These are phyloP conservation scores for Pichia pseudocactophila DNA, from an alignment of 805 yeast species.

Conservation along the genomic window DNA sequence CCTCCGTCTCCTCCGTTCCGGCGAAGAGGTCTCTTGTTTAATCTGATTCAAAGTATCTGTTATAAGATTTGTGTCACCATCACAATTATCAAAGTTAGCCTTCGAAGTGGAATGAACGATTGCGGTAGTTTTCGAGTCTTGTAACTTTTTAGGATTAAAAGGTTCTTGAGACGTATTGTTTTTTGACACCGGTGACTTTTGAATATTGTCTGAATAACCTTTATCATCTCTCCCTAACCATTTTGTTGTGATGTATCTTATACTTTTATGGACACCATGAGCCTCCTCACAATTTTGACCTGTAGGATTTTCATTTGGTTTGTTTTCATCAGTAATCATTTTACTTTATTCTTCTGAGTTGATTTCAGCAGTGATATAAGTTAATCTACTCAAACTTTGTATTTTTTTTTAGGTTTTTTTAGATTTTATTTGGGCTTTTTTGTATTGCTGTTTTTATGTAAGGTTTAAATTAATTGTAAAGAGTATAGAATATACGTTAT, in stretches of 20 bases:
- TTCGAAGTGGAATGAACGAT: not conserved
- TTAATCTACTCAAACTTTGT: not conserved
- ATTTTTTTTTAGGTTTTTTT: not conserved
- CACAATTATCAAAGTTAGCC: no score
- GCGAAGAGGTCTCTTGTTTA: not conserved
- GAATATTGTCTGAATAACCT: not conserved
- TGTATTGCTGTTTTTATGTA: no score
- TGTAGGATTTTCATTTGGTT: not conserved
- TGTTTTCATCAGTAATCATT: not conserved
- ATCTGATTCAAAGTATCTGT: no score
- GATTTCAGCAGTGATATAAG: no score
- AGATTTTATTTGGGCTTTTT: not conserved
- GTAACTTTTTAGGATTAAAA: no score
- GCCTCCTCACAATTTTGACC: slow-evolving; percentile 12
- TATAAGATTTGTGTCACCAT: no score
- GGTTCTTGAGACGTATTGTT: not conserved
- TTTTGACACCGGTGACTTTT: not conserved
- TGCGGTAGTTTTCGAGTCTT: not conserved
- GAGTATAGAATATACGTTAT: no score
- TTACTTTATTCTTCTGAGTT: not conserved
- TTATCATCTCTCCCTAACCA: slow-evolving; percentile 15
- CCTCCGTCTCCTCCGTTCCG: slow-evolving; percentile 4
- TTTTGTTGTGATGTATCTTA: slow-evolving; percentile 18
- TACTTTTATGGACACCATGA: slow-evolving; percentile 17
- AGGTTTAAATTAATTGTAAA: no score